These are phyloP conservation scores for Scedosporium apiospermum DNA, from an alignment of 2,329 filamentous ascomycete species.

Conservation along the genomic window DNA sequence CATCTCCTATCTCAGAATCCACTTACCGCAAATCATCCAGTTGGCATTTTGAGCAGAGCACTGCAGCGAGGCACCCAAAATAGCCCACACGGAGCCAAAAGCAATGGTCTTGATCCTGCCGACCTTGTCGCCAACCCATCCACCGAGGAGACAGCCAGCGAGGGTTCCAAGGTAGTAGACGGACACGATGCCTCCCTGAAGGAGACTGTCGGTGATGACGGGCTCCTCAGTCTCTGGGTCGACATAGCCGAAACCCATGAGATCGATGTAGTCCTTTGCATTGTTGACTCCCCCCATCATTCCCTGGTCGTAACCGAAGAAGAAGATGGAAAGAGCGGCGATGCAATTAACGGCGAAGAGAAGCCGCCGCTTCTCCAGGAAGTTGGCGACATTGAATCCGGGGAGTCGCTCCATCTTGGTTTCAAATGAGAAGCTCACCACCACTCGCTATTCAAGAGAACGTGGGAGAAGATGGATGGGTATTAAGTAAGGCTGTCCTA, in stretches of 20 bases:
- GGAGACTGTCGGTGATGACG: conserved; percentile 46
- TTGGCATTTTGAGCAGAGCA: conserved; percentile 53
- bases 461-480: too few relatives aligned
- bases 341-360: conserved; percentile 54
- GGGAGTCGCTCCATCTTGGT: conserved; percentile 3
- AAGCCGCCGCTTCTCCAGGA: conserved; percentile 43
- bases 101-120: conserved; percentile 57
- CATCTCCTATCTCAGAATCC: not conserved
- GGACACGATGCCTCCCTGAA: conserved; percentile 20
- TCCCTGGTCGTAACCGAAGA: conserved; percentile 53
- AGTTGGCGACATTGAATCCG: conserved; percentile 32
- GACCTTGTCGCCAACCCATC: conserved; percentile 52
- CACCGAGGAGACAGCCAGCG: conserved; percentile 52
- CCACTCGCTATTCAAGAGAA: too few relatives aligned
- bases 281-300: conserved; percentile 59
- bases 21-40: conserved; percentile 60
- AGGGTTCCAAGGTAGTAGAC: conserved; percentile 47
- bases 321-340: conserved; percentile 57
- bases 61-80: conserved; percentile 54
- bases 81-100: conserved; percentile 45
- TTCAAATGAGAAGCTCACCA: not conserved
- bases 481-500: too few relatives aligned
- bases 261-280: conserved; percentile 50
- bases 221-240: conserved; percentile 35
- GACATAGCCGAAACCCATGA: conserved; percentile 56